phyloP scores from a whole-genome alignment of 1,284 basidiomycete species.

The Malassezia pachydermatis region DNA sequence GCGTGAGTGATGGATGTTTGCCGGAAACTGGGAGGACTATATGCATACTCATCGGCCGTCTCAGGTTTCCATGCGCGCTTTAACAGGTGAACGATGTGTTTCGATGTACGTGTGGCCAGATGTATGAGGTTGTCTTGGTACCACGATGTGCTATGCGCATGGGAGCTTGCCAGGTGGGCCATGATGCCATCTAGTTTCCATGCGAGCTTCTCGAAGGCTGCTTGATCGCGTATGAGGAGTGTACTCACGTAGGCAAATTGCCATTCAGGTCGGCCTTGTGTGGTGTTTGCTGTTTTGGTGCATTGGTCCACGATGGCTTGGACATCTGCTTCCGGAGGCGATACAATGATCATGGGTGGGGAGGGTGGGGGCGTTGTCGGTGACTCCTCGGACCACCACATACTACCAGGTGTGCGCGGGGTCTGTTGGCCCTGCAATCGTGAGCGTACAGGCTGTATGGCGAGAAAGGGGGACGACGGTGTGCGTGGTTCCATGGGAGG shows the following conservation, averaged over 20 bases:
- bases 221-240: constrained; percentile 15
- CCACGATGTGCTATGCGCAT: neutral
- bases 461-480: constrained; percentile 13
- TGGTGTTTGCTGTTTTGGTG: neutral
- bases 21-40: constrained; percentile 14
- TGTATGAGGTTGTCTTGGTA: neutral
- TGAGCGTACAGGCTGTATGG: neutral
- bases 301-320: neutral
- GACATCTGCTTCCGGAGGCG: constrained; percentile 13
- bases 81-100: neutral
- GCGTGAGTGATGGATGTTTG: neutral
- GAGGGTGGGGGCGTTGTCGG: neutral
- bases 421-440: constrained; percentile 3
- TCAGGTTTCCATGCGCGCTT: constrained; percentile 11
- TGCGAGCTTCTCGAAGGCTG: constrained; percentile 10
- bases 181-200: constrained; percentile 15
- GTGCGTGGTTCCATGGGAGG: constrained; percentile 4
- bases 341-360: constrained; percentile 13
- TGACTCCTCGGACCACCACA: too few relatives aligned
- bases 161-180: constrained; percentile 5
- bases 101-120: constrained; percentile 4
- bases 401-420: constrained; percentile 11
- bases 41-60: constrained; percentile 1
- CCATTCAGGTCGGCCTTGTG: neutral
- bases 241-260: constrained; percentile 11